Evolutionary conservation across 129 eudicot species (phyloP).

Genomic region (Saussurea involucrata): DNA sequence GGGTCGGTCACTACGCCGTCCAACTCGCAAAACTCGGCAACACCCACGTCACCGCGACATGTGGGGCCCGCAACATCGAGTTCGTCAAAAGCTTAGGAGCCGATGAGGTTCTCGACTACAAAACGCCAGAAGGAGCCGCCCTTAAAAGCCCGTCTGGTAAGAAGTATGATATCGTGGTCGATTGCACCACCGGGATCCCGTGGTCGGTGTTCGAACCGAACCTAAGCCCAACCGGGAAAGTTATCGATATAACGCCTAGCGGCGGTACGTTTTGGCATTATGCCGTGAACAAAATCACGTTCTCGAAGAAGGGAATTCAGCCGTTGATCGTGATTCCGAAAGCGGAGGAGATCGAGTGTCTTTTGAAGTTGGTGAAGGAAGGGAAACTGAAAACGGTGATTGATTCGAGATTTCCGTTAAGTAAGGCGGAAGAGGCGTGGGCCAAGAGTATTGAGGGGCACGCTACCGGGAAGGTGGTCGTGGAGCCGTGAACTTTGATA

Average conservation of each 20-base stretch:
- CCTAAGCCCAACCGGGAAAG: constrained; percentile 51
- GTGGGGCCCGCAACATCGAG: constrained; percentile 70
- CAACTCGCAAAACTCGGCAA: constrained; percentile 75
- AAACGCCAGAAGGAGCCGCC: constrained; percentile 67
- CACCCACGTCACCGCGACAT: constrained; percentile 65
- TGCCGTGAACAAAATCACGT: constrained; percentile 53
- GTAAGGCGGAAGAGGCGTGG: constrained; percentile 73
- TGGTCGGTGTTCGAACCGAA: constrained; percentile 69
- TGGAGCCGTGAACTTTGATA: constrained; percentile 35
- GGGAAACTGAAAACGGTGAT: constrained; percentile 64
- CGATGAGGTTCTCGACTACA: constrained; percentile 71
- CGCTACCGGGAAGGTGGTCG: constrained; percentile 77
- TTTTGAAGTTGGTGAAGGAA: constrained; percentile 63
- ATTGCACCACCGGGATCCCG: constrained; percentile 53
- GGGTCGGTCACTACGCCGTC: constrained; percentile 79
- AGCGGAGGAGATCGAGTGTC: constrained; percentile 38
- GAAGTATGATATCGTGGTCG: constrained; percentile 53
- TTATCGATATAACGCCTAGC: constrained; percentile 53
- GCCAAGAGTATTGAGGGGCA: constrained; percentile 73
- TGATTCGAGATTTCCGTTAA: constrained; percentile 57
- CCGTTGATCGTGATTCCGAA: constrained; percentile 48
- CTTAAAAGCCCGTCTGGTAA: constrained; percentile 68
- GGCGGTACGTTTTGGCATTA: constrained; percentile 41
- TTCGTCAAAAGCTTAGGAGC: constrained; percentile 67
- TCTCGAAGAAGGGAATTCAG: constrained; percentile 59